phyloP scores from a whole-genome alignment of 2,329 filamentous ascomycete genomes.

The Sordariomycetes sp. region DNA sequence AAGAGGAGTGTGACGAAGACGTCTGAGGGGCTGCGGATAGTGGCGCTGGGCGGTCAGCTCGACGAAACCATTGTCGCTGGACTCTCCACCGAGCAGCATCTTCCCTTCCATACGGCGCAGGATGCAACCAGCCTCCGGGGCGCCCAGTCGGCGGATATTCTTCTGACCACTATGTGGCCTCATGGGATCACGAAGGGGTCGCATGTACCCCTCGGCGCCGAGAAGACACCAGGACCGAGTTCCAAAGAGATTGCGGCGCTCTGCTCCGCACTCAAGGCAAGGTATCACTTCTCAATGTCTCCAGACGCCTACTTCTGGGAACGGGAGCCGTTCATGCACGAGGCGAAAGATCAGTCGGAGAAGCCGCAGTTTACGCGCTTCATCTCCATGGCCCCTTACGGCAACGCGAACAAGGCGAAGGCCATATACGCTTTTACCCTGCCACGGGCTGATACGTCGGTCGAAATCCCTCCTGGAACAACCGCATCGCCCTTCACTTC shows the following conservation, averaged over 20 bases:
- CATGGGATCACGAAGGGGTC: conserved; percentile 57
- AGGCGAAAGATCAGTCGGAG: conserved; percentile 20
- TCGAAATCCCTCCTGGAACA: conserved; percentile 52
- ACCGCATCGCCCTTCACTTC: conserved; percentile 62
- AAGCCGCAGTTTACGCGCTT: conserved; percentile 58
- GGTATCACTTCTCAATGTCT: conserved; percentile 75
- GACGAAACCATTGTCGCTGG: conserved; percentile 47
- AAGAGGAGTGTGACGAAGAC: conserved; percentile 83
- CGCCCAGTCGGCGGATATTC: conserved; percentile 69
- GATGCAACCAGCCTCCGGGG: conserved; percentile 67
- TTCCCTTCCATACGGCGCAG: conserved; percentile 63
- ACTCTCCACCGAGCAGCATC: conserved; percentile 56
- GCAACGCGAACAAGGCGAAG: conserved; percentile 66
- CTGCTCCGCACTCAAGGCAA: conserved; percentile 67
- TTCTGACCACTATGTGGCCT: conserved; percentile 83
- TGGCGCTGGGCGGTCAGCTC: conserved; percentile 67
- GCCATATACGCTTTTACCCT: conserved; percentile 68
- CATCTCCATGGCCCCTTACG: conserved; percentile 72
- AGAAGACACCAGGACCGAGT: conserved; percentile 13
- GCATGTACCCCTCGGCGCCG: conserved; percentile 33
- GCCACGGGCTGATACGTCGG: conserved; percentile 45
- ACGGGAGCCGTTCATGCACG: conserved; percentile 82
- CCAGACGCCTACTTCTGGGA: conserved; percentile 62
- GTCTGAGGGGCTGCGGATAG: conserved; percentile 75
- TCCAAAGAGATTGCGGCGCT: conserved; percentile 66